phyloP scores from a whole-genome alignment of 2,329 filamentous ascomycete genomes.

The Fusarium odoratissimum region DNA sequence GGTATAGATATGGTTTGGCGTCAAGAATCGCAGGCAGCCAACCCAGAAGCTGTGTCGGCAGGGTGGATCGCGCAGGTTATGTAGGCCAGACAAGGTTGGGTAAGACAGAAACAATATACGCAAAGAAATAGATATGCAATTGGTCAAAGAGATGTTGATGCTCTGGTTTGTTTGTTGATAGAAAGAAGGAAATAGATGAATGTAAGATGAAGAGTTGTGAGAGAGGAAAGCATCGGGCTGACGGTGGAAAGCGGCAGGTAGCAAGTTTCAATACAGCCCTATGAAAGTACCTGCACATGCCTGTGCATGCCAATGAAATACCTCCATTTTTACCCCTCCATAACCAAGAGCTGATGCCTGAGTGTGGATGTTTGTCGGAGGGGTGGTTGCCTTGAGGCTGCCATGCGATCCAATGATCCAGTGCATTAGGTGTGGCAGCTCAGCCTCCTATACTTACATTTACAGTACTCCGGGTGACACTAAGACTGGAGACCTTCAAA shows the following conservation, averaged over 20 bases:
- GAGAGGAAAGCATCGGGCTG: constrained; percentile 12
- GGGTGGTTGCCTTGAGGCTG: constrained; percentile 38
- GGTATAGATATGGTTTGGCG: background rate
- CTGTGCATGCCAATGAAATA: background rate
- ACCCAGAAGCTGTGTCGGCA: constrained; percentile 11
- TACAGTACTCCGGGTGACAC: background rate
- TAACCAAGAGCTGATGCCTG: constrained; percentile 27
- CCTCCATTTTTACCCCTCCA: constrained; percentile 3
- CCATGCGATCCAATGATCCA: constrained; percentile 5
- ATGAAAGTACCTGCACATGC: constrained; percentile 8
- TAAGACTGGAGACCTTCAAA: background rate
- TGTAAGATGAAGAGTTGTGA: constrained; percentile 11
- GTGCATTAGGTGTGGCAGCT: background rate
- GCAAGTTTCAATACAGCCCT: constrained; percentile 7
- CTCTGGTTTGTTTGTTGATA: background rate
- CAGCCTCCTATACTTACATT: background rate
- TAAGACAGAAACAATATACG: background rate
- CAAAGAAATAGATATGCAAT: background rate
- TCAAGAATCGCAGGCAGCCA: background rate
- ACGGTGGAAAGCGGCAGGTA: constrained; percentile 5
- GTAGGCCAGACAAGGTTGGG: background rate
- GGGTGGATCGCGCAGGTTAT: background rate
- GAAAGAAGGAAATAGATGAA: background rate
- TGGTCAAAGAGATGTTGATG: background rate
- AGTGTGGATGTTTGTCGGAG: constrained; percentile 9